Evolutionary conservation across 2,329 filamentous ascomycete genomes (phyloP).

Genomic region (Claviceps quebecensis): DNA sequence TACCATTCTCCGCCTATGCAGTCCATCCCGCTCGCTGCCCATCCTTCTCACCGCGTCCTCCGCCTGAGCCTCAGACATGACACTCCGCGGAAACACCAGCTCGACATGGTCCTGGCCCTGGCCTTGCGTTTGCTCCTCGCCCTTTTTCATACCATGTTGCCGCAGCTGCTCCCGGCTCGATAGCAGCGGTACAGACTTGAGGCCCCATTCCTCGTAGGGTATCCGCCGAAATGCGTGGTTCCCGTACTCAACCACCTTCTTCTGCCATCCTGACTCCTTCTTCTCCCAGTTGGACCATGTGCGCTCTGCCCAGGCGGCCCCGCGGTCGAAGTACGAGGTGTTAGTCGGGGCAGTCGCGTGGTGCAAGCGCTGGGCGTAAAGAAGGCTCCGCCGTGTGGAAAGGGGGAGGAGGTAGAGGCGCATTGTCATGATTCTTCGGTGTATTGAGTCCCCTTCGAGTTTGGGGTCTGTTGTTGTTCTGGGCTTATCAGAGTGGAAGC

Average conservation of each 20-base stretch:
- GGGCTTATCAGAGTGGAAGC: constrained; percentile 11
- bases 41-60: constrained; percentile 51
- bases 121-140: background rate
- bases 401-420: constrained; percentile 88
- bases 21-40: constrained; percentile 63
- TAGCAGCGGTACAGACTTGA: constrained; percentile 84
- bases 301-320: constrained; percentile 55
- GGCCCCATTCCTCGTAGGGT: constrained; percentile 92
- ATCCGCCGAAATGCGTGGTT: constrained; percentile 77
- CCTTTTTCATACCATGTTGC: constrained; percentile 15
- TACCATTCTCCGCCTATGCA: constrained; percentile 64
- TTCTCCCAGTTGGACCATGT: constrained; percentile 83
- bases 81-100: constrained; percentile 59
- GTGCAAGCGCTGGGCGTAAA: constrained; percentile 73
- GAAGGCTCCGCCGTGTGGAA: constrained; percentile 75
- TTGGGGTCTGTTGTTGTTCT: background rate
- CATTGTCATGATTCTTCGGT: constrained; percentile 36
- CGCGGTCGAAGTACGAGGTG: constrained; percentile 49
- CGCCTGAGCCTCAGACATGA: constrained; percentile 52
- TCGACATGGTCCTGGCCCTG: constrained; percentile 49
- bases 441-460: constrained; percentile 1
- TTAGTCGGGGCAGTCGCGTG: constrained; percentile 33
- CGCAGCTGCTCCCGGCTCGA: constrained; percentile 43
- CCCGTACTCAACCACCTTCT: constrained; percentile 69
- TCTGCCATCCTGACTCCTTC: constrained; percentile 76